Conservation (phyloP, 1,284 basidiomycete species). For the Ganoderma resinaceum region DNA sequence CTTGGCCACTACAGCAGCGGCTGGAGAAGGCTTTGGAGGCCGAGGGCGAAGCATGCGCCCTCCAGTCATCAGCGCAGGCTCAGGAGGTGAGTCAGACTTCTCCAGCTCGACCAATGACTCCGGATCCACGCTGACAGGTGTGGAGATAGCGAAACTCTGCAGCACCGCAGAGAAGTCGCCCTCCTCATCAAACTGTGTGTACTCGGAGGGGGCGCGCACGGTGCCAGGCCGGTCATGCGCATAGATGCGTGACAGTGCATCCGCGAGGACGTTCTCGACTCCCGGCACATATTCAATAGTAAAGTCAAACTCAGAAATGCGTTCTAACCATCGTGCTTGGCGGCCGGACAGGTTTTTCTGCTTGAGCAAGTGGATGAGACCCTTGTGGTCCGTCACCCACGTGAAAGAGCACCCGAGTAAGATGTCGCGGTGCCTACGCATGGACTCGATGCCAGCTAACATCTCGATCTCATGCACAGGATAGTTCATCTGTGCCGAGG, state of each 20-base stretch:
- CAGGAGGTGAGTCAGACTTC: too few species aligned
- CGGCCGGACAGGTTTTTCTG: slow-evolving; percentile 33
- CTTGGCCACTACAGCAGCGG: too few species aligned
- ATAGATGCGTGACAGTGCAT: slow-evolving; percentile 45
- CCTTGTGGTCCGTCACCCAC: slow-evolving; percentile 42
- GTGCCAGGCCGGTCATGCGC: slow-evolving; percentile 35
- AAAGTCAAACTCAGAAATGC: slow-evolving; percentile 40
- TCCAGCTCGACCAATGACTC: background rate
- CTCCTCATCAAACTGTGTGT: slow-evolving; percentile 12
- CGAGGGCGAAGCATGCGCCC: background rate
- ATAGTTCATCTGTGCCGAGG: slow-evolving; percentile 39
- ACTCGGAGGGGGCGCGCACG: slow-evolving; percentile 35
- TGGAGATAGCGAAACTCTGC: background rate
- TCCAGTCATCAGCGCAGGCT: too few species aligned
- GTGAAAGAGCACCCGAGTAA: slow-evolving; percentile 33
- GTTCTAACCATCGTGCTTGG: slow-evolving; percentile 21
- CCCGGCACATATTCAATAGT: slow-evolving; percentile 41
- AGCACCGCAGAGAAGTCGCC: too few species aligned
- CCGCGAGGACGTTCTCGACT: slow-evolving; percentile 36
- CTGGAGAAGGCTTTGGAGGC: background rate
- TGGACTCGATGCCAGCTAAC: slow-evolving; percentile 39
- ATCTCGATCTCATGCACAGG: slow-evolving; percentile 30
- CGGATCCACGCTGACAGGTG: background rate
- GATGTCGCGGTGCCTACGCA: slow-evolving; percentile 37
- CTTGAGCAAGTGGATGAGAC: slow-evolving; percentile 29